These are phyloP conservation scores for Aspergillus steynii DNA, from an alignment of 495 filamentous ascomycete species.

Conservation along the genomic window DNA sequence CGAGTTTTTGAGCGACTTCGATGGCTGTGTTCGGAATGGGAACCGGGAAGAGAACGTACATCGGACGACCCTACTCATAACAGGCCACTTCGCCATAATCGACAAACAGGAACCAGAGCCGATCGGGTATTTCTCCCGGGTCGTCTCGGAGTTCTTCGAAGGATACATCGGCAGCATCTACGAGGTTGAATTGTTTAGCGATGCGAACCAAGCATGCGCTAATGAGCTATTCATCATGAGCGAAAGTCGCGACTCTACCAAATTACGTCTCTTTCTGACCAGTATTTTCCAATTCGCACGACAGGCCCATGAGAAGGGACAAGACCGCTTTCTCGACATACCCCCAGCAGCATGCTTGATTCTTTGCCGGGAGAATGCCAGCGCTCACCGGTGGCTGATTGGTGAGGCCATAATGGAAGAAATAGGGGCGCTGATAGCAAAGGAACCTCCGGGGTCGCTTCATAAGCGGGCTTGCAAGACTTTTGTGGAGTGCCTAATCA, in stretches of 20 bases:
- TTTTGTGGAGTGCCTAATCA: constrained; percentile 26
- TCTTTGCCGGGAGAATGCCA: constrained; percentile 24
- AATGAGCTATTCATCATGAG: constrained; percentile 26
- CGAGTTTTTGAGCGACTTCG: constrained; percentile 31
- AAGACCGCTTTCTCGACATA: constrained; percentile 23
- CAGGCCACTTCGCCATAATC: constrained; percentile 31
- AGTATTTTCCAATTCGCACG: constrained; percentile 26
- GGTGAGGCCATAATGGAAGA: constrained; percentile 22
- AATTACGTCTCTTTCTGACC: constrained; percentile 26
- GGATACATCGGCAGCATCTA: constrained; percentile 32
- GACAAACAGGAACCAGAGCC: constrained; percentile 27
- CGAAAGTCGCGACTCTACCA: constrained; percentile 23
- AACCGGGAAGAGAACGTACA: constrained; percentile 27
- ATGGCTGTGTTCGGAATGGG: constrained; percentile 25
- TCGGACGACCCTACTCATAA: constrained; percentile 27
- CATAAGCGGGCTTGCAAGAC: constrained; percentile 27
- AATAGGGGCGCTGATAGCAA: constrained; percentile 22
- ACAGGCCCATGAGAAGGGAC: constrained; percentile 16
- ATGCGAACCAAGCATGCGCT: constrained; percentile 29
- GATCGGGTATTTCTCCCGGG: constrained; percentile 30
- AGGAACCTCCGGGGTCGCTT: constrained; percentile 22
- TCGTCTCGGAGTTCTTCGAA: constrained; percentile 31
- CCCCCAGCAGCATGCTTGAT: constrained; percentile 24
- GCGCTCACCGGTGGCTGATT: constrained; percentile 26
- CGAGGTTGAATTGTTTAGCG: constrained; percentile 28